Evolutionary conservation across 331 rosid species (phyloP).

Genomic region (Quercus tomentella): DNA sequence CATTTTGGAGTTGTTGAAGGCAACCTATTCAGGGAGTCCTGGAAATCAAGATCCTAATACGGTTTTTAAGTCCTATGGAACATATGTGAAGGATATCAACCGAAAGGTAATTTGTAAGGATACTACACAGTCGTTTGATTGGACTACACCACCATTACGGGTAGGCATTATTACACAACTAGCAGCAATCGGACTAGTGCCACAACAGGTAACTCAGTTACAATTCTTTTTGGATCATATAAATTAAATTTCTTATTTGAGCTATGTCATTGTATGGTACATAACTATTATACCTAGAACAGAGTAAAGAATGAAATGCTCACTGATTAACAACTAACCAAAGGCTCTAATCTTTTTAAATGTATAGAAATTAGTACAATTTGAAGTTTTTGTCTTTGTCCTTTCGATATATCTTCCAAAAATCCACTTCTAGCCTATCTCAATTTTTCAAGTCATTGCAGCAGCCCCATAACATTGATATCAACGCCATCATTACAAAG

Average conservation of each 20-base stretch:
- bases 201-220: conserved; percentile 26
- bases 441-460: conserved; percentile 1
- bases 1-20: conserved; percentile 14
- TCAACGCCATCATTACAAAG: neutral
- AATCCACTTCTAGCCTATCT: neutral
- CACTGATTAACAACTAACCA: neutral
- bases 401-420: neutral
- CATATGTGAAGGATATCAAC: conserved; percentile 23
- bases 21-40: neutral
- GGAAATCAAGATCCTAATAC: neutral
- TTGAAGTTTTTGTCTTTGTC: neutral
- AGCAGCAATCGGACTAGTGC: conserved; percentile 28
- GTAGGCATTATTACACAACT: conserved; percentile 42
- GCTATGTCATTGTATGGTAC: neutral
- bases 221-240: too few species aligned
- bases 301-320: neutral
- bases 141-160: too few species aligned
- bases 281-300: neutral
- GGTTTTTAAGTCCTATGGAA: conserved; percentile 20
- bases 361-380: neutral
- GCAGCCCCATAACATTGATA: conserved; percentile 31
- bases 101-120: conserved; percentile 13
- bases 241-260: neutral
- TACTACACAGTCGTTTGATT: neutral
- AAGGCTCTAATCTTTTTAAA: too few species aligned